phyloP scores from a whole-genome alignment of 1,284 basidiomycete genomes.

The Sanguinoderma infundibulare region DNA sequence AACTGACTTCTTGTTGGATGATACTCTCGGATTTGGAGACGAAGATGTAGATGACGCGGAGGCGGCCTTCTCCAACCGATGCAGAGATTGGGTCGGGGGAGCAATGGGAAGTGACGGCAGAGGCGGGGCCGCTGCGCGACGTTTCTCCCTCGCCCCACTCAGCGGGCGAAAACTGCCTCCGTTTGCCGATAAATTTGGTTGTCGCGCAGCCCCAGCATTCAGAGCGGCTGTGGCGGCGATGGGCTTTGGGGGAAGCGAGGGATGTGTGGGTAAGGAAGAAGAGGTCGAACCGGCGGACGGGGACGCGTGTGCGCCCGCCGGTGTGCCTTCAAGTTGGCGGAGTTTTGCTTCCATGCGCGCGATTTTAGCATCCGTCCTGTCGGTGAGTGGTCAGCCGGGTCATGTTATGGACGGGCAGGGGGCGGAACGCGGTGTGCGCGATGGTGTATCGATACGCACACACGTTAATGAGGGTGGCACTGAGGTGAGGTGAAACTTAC shows the following conservation, averaged over 20 bases:
- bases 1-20: constrained; percentile 11
- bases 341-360: constrained; percentile 96
- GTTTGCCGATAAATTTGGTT: constrained; percentile 2
- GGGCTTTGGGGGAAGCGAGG: constrained; percentile 59
- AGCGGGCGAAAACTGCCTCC: background rate
- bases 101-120: constrained; percentile 21
- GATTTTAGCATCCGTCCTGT: constrained; percentile 87
- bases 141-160: constrained; percentile 3
- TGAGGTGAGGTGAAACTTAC: constrained; percentile 48
- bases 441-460: background rate
- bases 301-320: constrained; percentile 23
- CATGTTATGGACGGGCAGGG: background rate
- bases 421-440: background rate
- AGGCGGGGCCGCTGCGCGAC: constrained; percentile 3
- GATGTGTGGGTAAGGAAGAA: constrained; percentile 40
- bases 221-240: constrained; percentile 18
- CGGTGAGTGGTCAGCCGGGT: background rate
- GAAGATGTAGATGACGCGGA: background rate
- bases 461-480: background rate
- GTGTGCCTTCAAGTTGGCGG: constrained; percentile 67
- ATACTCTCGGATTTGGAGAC: background rate
- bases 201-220: constrained; percentile 5
- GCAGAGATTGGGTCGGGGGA: constrained; percentile 6
- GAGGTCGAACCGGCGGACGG: background rate
- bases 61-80: background rate